phyloP scores from a whole-genome alignment of 2,329 filamentous ascomycete species.

The Arachnomyces sp. region DNA sequence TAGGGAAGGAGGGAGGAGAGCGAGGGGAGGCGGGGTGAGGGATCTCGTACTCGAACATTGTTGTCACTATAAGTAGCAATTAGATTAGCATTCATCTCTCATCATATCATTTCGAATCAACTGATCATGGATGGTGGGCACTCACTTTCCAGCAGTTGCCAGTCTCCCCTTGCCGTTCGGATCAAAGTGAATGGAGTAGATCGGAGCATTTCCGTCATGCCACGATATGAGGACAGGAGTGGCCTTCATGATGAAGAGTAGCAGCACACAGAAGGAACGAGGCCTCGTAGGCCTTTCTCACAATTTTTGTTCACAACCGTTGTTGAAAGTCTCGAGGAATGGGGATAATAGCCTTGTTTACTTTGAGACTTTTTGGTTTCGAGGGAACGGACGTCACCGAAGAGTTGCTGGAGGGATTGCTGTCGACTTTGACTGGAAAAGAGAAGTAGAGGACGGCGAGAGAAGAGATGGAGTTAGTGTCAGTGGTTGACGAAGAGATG shows the following conservation, averaged over 20 bases:
- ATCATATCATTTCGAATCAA: constrained; percentile 5
- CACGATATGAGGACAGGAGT: constrained; percentile 94
- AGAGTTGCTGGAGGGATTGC: too few species aligned
- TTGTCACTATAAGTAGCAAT: constrained; percentile 53
- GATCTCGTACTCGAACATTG: constrained; percentile 69
- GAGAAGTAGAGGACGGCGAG: too few species aligned
- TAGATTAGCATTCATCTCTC: constrained; percentile 8
- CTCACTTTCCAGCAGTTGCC: constrained; percentile 75
- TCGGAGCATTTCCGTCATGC: constrained; percentile 94
- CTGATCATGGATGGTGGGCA: constrained; percentile 8
- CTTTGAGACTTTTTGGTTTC: too few species aligned
- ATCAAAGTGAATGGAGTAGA: constrained; percentile 97
- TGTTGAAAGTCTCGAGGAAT: too few species aligned
- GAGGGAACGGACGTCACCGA: too few species aligned
- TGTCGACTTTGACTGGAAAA: too few species aligned
- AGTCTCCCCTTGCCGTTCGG: constrained; percentile 82
- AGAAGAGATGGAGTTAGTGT: too few species aligned
- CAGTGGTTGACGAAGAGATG: too few species aligned
- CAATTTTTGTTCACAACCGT: too few species aligned
- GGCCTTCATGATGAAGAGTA: constrained; percentile 69
- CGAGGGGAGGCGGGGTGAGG: constrained; percentile 12
- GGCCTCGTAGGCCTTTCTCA: too few species aligned
- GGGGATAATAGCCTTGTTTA: too few species aligned
- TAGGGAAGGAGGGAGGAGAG: constrained; percentile 11
- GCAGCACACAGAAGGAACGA: constrained; percentile 16